A percentile compares a stretch with the other conserved stretches of the same genome.
These are phyloP conservation scores for Gnomoniopsis sp. DNA, from an alignment of 2,329 filamentous ascomycete genomes.

Conservation along the genomic window DNA sequence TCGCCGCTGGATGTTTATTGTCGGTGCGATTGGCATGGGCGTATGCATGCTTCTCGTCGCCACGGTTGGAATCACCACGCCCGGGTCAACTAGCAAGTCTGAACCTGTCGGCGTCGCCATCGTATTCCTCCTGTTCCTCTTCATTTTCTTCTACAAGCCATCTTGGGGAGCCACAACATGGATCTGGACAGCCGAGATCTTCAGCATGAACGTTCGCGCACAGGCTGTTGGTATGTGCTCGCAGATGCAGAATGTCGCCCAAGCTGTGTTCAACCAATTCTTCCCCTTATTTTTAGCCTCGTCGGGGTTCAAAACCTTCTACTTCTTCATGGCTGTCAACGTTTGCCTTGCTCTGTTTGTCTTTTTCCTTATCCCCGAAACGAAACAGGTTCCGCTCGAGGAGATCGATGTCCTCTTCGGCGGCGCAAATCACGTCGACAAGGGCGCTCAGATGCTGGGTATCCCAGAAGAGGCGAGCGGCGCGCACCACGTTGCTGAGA, in stretches of 20 bases:
- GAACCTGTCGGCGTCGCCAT: slow-evolving; percentile 60
- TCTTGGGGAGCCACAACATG: slow-evolving; percentile 65
- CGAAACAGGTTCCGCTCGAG: slow-evolving; percentile 46
- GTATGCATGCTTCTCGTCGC: slow-evolving; percentile 66
- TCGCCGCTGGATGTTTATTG: slow-evolving; percentile 65
- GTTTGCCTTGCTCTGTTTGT: slow-evolving; percentile 42
- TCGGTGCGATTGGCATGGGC: slow-evolving; percentile 66
- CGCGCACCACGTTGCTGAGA: slow-evolving; percentile 19
- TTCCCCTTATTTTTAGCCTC: slow-evolving; percentile 63
- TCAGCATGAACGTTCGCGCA: slow-evolving; percentile 67
- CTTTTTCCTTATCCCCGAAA: slow-evolving; percentile 44
- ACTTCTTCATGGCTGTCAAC: slow-evolving; percentile 41
- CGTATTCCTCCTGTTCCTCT: slow-evolving; percentile 61
- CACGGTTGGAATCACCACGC: slow-evolving; percentile 42
- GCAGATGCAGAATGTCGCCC: slow-evolving; percentile 58
- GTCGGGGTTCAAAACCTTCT: slow-evolving; percentile 38
- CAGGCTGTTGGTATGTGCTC: slow-evolving; percentile 65
- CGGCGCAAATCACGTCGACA: slow-evolving; percentile 53
- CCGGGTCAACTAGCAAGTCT: slow-evolving; percentile 49
- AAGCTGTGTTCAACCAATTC: slow-evolving; percentile 60
- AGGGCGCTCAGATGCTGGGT: slow-evolving; percentile 45
- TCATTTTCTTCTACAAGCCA: slow-evolving; percentile 63
- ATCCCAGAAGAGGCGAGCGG: slow-evolving; percentile 18
- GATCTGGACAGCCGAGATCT: slow-evolving; percentile 66
- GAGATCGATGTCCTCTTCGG: slow-evolving; percentile 56